Evolutionary conservation across 2,329 filamentous ascomycete species (phyloP), one percentile per base, ranked within the genome.

Genomic region (Fusarium sp.): DNA sequence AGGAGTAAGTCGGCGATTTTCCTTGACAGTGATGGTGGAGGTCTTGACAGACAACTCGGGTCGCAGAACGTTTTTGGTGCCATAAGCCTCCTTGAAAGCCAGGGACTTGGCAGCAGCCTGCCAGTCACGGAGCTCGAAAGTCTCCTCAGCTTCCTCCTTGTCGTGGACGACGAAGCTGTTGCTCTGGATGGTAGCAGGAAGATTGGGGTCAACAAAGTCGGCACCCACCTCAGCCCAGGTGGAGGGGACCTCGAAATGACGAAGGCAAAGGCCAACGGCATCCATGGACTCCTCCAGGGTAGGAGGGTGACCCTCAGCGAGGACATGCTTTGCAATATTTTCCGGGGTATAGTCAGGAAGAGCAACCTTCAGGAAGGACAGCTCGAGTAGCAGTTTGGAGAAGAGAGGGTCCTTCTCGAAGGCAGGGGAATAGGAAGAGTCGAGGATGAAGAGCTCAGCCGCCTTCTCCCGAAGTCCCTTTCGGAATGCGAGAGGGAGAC

Each of bases 81-180:
- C 91, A 80, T 95, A 98, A 2, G 94, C 96, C 84, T 99, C 96
- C 87, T 97, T 98, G 89, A 99, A 99, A 9, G 90, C 90, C 66
- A 99, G 87, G 54, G 92, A 93, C 87, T 97, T 96, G 70, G 96
- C 96, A 57, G 92, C 94, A 52, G 91, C 88, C 83, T 95, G 89
- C 94, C 95, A 98, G 82, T 92, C 89, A 77, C 90, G 89, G 69
- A 97, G 89, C 75, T 83, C 80, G 6, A 91, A 83, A 7, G 88
- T 87, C 31, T 91, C 87, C 82, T 97, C 94, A 1, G 83, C 76
- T 78, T 97, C 94, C 47, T 89, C 85, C 84, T 96, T 97, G 75
- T 94, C 88, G 80, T 95, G 97, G 5, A 91, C 83, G 58, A 89
- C 89, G 80, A 99, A 98, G 87, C 94, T 96, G 86, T 93, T 98